Evolutionary conservation across 1,139 yeast species (phyloP), one percentile per base, ranked within the genome.

Genomic region (Lodderomyces parapsilosis): DNA sequence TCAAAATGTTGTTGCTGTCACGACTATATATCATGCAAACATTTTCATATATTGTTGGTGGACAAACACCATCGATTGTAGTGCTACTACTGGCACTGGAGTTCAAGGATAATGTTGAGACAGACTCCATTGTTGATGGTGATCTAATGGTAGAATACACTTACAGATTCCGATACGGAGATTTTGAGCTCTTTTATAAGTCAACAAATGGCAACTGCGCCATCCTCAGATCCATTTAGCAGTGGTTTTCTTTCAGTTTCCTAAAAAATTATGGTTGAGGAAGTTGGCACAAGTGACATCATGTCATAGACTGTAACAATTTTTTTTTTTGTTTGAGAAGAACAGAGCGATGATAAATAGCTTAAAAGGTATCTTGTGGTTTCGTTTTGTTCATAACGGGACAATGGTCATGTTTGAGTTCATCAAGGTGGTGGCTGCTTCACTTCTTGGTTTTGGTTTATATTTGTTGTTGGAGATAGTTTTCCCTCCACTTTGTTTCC

Each of bases 11-110:
- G 9, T 20, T 19, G 9, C 24, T 35, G 23, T 46, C 54, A 37
- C 72, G 58, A 39, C 60, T 55, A 55, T 68, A 70, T 46, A 67
- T 54, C 49, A 55, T 53, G 20, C 57, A 53, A n/a, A 69, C 57
- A 39, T 57, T 56, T 45, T 68, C 72, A 42, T 58, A 70, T 15
- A 63, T 58, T 15, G 33, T 30, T 15, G 33, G 33, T n/a, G 74
- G 49, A 19, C 42, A 38, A 18, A 31, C 18, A 13, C 39, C 38
- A 32, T 40, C 44, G 10, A 44, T 42, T 19, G 50, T 45, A 18
- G 44, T 37, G 24, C 36, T 42, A 37, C 50, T 47, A 28, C 45
- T 45, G n/a, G 42, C 41, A 36, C 44, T 40, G 22, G 51, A 46
- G n/a, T 38, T 39, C 22, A 46, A 44, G 6, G 49, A 44, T 41